Percentiles rank a stretch among this genome's conserved stretches.
Evolutionary conservation across 1,139 yeast genomes (phyloP).

Genomic region (Wickerhamomyces sp.): DNA sequence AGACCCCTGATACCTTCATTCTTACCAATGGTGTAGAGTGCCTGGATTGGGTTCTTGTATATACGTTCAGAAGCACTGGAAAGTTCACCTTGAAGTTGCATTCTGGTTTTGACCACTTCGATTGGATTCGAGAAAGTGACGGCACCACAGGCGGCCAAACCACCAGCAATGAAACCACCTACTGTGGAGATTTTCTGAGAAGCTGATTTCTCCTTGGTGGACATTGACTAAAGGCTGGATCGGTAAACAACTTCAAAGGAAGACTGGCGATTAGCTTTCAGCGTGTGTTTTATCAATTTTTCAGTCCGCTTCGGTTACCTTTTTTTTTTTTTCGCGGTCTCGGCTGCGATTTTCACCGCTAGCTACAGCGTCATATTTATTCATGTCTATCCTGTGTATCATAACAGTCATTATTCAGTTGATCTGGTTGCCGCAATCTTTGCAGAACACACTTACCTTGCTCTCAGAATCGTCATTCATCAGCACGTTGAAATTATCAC

Average conservation of each 20-base stretch:
- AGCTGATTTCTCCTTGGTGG: conserved; percentile 24
- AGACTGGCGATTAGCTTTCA: too few species aligned
- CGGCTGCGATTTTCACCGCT: too few species aligned
- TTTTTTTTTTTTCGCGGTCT: too few species aligned
- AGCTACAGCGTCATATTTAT: too few species aligned
- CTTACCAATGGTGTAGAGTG: conserved; percentile 63
- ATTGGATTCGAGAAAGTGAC: conserved; percentile 96
- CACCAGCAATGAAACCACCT: conserved; percentile 92
- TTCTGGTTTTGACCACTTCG: conserved; percentile 87
- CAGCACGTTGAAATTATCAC: conserved; percentile 26
- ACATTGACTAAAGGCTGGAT: too few species aligned
- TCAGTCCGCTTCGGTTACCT: too few species aligned
- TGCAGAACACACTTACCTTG: conserved; percentile 22
- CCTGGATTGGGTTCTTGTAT: conserved; percentile 85
- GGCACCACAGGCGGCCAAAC: conserved; percentile 95
- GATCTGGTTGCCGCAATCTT: conserved; percentile 31
- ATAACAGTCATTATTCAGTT: too few species aligned
- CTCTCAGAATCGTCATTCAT: conserved; percentile 10
- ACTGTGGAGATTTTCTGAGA: conserved; percentile 52
- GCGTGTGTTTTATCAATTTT: too few species aligned
- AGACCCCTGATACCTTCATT: conserved; percentile 85
- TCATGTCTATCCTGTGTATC: too few species aligned
- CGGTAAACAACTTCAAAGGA: too few species aligned
- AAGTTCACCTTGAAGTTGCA: conserved; percentile 95
- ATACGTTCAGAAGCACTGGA: conserved; percentile 47